These are phyloP conservation scores for Stephanocyclus meneghinianus DNA, from an alignment of 352 stramenopile species.

Conservation along the genomic window DNA sequence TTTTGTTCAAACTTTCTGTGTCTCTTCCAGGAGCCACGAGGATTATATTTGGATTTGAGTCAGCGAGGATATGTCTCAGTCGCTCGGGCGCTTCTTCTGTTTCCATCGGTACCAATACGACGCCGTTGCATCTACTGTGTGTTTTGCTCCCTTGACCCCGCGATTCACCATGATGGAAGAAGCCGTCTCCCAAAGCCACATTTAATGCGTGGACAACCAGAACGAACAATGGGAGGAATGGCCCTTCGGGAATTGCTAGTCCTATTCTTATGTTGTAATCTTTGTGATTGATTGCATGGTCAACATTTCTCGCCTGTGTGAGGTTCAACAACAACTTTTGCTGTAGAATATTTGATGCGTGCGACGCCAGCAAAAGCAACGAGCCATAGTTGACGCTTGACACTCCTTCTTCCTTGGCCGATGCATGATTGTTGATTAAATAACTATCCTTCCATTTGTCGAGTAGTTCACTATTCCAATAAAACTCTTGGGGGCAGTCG, in stretches of 20 bases:
- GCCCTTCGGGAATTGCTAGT: conserved; percentile 76
- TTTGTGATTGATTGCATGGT: not conserved
- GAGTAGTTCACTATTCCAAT: conserved; percentile 30
- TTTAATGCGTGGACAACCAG: conserved; percentile 68
- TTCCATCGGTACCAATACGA: conserved; percentile 67
- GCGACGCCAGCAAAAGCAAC: conserved; percentile 22
- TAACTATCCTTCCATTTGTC: conserved; percentile 15
- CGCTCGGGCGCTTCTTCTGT: conserved; percentile 63
- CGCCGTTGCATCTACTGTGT: conserved; percentile 10
- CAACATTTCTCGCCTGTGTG: not conserved
- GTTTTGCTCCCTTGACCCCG: not conserved
- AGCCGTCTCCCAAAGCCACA: conserved; percentile 33
- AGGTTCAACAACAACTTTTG: conserved; percentile 8
- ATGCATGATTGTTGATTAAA: not conserved
- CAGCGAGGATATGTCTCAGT: conserved; percentile 56
- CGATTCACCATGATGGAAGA: not conserved
- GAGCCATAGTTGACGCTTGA: conserved; percentile 31
- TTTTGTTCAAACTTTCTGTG: conserved; percentile 13
- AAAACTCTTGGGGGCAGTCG: conserved; percentile 8
- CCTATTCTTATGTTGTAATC: conserved; percentile 38
- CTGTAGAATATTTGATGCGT: conserved; percentile 8
- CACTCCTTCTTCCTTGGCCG: not conserved
- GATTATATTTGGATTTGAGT: conserved; percentile 65
- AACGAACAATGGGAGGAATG: conserved; percentile 70
- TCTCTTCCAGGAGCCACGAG: conserved; percentile 42